Evolutionary conservation across 805 yeast genomes (phyloP).

Genomic region (Metschnikowia arizonensis): DNA sequence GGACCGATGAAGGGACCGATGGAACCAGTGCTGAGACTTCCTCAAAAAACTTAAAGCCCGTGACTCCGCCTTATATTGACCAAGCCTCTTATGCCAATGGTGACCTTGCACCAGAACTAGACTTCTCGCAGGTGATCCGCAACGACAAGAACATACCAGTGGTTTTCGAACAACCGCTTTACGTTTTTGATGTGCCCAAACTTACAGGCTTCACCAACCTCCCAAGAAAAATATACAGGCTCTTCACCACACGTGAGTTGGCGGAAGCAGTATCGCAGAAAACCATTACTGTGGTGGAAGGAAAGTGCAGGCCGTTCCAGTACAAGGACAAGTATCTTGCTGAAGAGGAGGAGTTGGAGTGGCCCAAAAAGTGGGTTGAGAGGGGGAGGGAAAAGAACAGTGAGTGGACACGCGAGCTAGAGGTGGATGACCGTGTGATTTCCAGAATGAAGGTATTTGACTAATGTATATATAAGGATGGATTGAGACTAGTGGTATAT

Average conservation of each 20-base stretch:
- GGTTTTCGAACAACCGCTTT: constrained; percentile 71
- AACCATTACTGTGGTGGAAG: constrained; percentile 50
- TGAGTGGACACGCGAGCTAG: constrained; percentile 83
- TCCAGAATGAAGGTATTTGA: constrained; percentile 48
- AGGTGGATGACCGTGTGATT: constrained; percentile 64
- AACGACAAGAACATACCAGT: constrained; percentile 47
- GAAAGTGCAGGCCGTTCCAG: constrained; percentile 52
- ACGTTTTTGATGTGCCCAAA: constrained; percentile 73
- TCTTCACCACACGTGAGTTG: constrained; percentile 66
- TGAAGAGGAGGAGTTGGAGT: constrained; percentile 21
- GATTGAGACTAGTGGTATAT: too few relatives aligned
- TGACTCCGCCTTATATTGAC: constrained; percentile 60
- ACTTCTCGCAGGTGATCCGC: constrained; percentile 27
- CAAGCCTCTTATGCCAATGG: constrained; percentile 55
- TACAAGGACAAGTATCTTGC: constrained; percentile 35
- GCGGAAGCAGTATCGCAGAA: constrained; percentile 60
- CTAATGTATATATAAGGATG: constrained; percentile 5
- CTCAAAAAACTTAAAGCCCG: constrained; percentile 41
- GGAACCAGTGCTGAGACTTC: too few relatives aligned
- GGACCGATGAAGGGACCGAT: too few relatives aligned
- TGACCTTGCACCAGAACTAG: constrained; percentile 58
- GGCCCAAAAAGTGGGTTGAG: constrained; percentile 61
- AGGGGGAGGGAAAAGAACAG: constrained; percentile 68
- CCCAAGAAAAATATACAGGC: constrained; percentile 73
- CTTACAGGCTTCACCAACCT: constrained; percentile 72